Conservation (phyloP, 176 grass and related monocot genomes). For the Luzula sylvatica region DNA sequence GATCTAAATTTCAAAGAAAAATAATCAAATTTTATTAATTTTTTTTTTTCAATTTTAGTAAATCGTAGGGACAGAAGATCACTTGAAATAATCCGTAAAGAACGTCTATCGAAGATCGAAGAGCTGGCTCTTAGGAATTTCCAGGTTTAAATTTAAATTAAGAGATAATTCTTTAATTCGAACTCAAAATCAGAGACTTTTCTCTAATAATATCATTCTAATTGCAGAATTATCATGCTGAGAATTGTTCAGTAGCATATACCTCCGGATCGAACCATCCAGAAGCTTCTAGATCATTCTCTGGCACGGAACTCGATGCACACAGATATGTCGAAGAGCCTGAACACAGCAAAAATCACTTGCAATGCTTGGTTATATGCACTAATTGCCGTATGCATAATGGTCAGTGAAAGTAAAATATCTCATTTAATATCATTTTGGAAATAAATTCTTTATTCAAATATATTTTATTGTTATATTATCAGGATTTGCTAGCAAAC, state of each 20-base stretch:
- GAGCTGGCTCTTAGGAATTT: constrained; percentile 10
- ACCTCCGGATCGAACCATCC: constrained; percentile 4
- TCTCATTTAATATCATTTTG: too few species aligned
- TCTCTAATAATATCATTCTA: background rate
- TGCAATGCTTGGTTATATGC: constrained; percentile 17
- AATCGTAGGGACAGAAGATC: constrained; percentile 14
- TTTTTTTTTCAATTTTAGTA: background rate
- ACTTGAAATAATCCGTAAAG: constrained; percentile 14
- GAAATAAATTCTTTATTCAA: too few species aligned
- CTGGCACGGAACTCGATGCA: background rate
- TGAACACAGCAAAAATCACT: constrained; percentile 15
- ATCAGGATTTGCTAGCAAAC: constrained; percentile 14
- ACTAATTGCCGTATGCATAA: constrained; percentile 20
- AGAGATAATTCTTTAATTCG: too few species aligned
- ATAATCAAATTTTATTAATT: too few species aligned
- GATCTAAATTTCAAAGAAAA: too few species aligned
- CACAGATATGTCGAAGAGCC: background rate
- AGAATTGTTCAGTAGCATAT: constrained; percentile 20
- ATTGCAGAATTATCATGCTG: constrained; percentile 12
- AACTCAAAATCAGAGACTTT: too few species aligned
- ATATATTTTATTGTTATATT: too few species aligned
- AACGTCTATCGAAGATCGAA: constrained; percentile 4
- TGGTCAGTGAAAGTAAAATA: background rate
- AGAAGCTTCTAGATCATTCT: background rate
- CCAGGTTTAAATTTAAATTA: constrained; percentile 5